Base-by-base conservation (phyloP, 1,284 basidiomycete species). In the Sphaerobolus stellatus region DNA sequence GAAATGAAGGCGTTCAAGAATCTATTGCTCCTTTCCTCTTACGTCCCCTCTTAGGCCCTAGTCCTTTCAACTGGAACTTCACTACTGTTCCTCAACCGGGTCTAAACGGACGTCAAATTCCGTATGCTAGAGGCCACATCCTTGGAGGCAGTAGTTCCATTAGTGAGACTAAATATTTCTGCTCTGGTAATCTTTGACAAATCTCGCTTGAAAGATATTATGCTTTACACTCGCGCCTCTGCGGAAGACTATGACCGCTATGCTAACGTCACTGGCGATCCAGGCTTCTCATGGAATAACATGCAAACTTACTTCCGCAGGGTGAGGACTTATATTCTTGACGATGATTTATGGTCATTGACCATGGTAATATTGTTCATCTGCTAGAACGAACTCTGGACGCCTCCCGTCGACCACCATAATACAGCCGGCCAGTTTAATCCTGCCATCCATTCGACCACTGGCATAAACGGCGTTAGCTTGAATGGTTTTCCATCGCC, bases 391-490 rank as follows among this genome's bases (percentile, higher is more conserved):
- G 50, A 52, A 52, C 27, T 18, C 20, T 52, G n/a, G 18, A 34
- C 29, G 3, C 14, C 46, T 2, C 52, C 52, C 27, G 52, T 29
- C 2, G 52, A 54, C 34, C 6, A 48, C 27, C 52, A 54, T 36
- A 36, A 54, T 41, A 54, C 52, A 13, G 36, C 8, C 20, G 52
- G 52, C 13, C 28, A 54, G 28, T 54, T 54, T 28, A 31, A 54
- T 30, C 52, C 52, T 13, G 20, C 24, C 24, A 18, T 54, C 18
- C 52, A 54, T 27, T 80, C 80, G 22, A 71, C 70, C 0, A 66
- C 54, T 34, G 81, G 81, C 0, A 75, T 75, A 16, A 53, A 81
- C 18, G 75, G 80, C 48, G 63, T 72, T 54, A 72, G 68, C 34
- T 58, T 76, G n/a, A 66, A 67, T 3, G 70, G 70, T 1, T 64